Evolutionary conservation across 2,329 filamentous ascomycete genomes (phyloP), one percentile per base, ranked within the genome.

Genomic region (Aspergillus sclerotialis): DNA sequence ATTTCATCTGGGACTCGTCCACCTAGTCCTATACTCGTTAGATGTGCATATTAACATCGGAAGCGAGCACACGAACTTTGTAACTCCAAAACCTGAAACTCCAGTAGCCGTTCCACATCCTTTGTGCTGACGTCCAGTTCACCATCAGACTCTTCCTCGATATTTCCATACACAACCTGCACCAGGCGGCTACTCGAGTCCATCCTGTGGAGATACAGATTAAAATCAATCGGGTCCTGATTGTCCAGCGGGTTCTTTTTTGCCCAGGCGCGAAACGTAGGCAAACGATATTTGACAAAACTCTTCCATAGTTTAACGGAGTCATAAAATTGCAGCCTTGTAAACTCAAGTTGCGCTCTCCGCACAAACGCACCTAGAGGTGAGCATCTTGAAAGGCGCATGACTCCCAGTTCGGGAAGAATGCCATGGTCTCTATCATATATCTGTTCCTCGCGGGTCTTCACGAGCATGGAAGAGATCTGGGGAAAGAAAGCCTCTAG

Each of bases 21-120:
- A 7, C 90, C 90, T 45, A 83, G 76, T 55, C 78, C 82, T 86
- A 36, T 3, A 35, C 30, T 19, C n/a, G 35, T 61, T 42, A 63
- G 46, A 30, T n/a, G 19, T 41, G 16, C 18, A 24, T n/a, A n/a
- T 17, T 12, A 29, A 28, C 7, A n/a, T 14, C 28, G 8, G 18
- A 11, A 30, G 24, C 5, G 61, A 68, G 52, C 7, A n/a, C 12
- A 40, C 51, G 21, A 63, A 82, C 83, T 84, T 56, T 95, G 89
- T 65, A 95, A 78, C 56, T 87, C 80, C 43, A 85, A 81, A 24
- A 96, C 81, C 53, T 94, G 89, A 48, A 92, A 93, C 46, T 93
- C 86, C 13, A 96, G 65, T 17, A 95, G 66, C 18, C 76, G 76
- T 54, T 93, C 85, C 6, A 92, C 70, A 52, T 94, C 87, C 46